Percentiles rank a stretch among this genome's conserved stretches.
These are phyloP conservation scores for Solanum medicagineum DNA, from an alignment of 257 asterid species.

Conservation along the genomic window DNA sequence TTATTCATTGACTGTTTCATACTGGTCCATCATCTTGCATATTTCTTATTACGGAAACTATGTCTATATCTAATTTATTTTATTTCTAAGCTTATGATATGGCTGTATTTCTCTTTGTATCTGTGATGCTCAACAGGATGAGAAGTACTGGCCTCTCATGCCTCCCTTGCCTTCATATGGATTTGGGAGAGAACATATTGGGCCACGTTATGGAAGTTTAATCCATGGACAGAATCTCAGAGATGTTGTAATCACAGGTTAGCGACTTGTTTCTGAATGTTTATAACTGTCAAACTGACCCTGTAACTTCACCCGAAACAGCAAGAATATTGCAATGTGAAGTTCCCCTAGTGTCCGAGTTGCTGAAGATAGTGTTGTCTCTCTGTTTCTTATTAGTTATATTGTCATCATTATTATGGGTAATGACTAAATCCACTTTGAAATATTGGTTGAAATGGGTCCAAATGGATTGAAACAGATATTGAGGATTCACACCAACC, in stretches of 20 bases:
- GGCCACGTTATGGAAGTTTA: slow-evolving; percentile 72
- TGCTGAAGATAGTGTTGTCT: neutral
- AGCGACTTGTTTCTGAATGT: neutral
- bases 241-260: slow-evolving; percentile 69
- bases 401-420: neutral
- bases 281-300: neutral
- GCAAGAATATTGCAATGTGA: neutral
- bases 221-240: slow-evolving; percentile 73
- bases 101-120: neutral
- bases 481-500: neutral
- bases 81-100: neutral
- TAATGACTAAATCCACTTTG: neutral
- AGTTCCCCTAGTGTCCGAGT: neutral
- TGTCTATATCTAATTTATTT: neutral
- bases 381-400: too few relatives aligned
- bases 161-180: slow-evolving; percentile 85
- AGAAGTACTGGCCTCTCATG: slow-evolving; percentile 68
- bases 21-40: neutral
- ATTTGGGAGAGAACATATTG: slow-evolving; percentile 64
- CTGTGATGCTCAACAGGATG: slow-evolving; percentile 28
- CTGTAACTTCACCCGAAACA: neutral
- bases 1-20: neutral
- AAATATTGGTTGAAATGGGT: neutral
- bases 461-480: neutral
- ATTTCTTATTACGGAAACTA: neutral